Evolutionary conservation across 2,329 filamentous ascomycete genomes (phyloP).

Genomic region (Amauroascus niger): DNA sequence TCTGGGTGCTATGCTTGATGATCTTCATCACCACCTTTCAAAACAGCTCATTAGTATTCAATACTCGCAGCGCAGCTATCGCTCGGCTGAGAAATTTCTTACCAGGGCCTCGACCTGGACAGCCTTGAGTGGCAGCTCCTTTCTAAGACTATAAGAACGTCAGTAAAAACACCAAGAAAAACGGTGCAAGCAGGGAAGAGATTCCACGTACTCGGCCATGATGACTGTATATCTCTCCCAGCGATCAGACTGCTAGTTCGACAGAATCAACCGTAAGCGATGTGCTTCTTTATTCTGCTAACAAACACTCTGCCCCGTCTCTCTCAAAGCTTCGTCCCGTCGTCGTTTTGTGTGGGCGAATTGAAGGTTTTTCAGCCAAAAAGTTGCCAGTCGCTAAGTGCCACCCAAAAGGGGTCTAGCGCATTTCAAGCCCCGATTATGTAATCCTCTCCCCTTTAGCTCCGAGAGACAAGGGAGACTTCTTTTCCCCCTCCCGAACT

Average conservation of each 20-base stretch:
- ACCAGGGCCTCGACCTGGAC: constrained; percentile 94
- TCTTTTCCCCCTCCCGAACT: no score
- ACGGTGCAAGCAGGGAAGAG: not conserved
- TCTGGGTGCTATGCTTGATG: constrained; percentile 83
- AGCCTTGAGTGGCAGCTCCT: constrained; percentile 66
- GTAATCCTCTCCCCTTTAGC: not conserved
- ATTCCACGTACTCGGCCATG: constrained; percentile 18
- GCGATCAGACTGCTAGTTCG: not conserved
- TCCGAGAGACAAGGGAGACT: no score
- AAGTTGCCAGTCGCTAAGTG: constrained; percentile 5
- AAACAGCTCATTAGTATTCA: constrained; percentile 14
- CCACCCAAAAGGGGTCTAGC: not conserved
- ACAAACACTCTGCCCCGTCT: not conserved
- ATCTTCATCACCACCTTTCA: constrained; percentile 89
- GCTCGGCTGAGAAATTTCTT: constrained; percentile 26
- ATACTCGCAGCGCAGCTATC: not conserved
- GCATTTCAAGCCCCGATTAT: not conserved
- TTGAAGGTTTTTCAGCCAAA: constrained; percentile 1
- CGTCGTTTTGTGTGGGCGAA: not conserved
- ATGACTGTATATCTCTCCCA: not conserved
- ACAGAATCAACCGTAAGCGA: not conserved
- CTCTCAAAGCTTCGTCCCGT: not conserved
- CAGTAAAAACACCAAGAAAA: constrained; percentile 19
- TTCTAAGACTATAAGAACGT: constrained; percentile 31
- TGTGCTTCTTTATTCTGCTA: not conserved